Base-by-base conservation (phyloP, 495 filamentous ascomycete genomes). In the Apodospora peruviana region DNA sequence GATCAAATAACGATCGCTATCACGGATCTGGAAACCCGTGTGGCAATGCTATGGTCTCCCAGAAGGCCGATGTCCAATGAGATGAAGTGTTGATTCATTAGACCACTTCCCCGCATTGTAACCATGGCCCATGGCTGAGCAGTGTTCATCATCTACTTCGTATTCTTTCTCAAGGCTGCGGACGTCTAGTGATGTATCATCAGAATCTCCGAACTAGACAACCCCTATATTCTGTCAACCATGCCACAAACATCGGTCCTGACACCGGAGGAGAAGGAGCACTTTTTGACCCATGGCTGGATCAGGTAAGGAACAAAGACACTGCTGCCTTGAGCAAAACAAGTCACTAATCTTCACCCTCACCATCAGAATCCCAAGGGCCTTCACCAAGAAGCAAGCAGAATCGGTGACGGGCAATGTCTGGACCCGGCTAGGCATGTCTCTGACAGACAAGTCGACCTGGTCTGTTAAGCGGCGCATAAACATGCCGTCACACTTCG, bases 351-450 rank as follows among this genome's bases (percentile, higher is more conserved):
- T 16, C 2, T 5, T 11, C 34, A 10, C 43, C 29, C 21, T 23
- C 12, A 18, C 16, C 10, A 5, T 50, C 37, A 66, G 63, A 22
- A 67, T 67, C 39, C 44, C 59, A 14, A 44, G 38, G 2, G 61
- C 59, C 67, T 88, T 88, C 67, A 80, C 80, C 3, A 68, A 64
- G 14, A 76, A 79, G 38, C 78, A 84, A 63, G 80, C 84, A 2
- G 73, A 69, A 1, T 56, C 67, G 23, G 72, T 84, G 58, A 83
- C 74, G 2, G 53, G 65, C 19, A 79, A 78, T 40, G 68, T 88
- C 10, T 88, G 85, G 85, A 79, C 75, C 0, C 72, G 85, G 16
- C 75, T 88, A n/a, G 83, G 82, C 17, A 80, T 83, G 72, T 78
- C 74, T 17, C 76, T 82, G 0, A 71, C 68, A 12, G 85, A 90